A percentile compares a stretch with the other conserved stretches of the same genome.
phyloP scores from a whole-genome alignment of 305 asterid species.

The Fraxinus baroniana region DNA sequence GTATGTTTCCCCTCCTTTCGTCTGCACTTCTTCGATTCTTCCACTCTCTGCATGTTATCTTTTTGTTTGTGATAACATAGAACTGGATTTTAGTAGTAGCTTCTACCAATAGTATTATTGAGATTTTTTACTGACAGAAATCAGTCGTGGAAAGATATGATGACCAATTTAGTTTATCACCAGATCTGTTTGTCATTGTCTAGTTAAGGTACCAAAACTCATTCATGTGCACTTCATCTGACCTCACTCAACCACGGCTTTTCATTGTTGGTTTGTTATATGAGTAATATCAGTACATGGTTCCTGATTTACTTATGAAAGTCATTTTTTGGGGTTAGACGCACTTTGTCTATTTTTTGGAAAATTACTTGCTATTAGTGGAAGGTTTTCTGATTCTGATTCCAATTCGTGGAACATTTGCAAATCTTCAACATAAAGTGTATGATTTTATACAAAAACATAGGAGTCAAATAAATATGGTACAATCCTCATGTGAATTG shows the following conservation, averaged over 20 bases:
- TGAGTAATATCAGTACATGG: neutral
- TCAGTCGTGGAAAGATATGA: neutral
- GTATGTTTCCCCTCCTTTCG: neutral
- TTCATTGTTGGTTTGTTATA: neutral
- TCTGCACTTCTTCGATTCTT: neutral
- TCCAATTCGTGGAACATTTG: neutral
- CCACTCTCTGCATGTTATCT: neutral
- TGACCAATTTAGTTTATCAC: neutral
- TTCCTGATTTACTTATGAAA: neutral
- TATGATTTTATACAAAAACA: neutral
- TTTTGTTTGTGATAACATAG: neutral
- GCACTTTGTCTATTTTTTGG: neutral
- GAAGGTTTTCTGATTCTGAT: slow-evolving; percentile 7
- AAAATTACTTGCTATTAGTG: neutral
- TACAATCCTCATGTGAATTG: neutral
- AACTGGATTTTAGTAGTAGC: neutral
- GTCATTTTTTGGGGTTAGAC: neutral
- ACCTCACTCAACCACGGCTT: neutral
- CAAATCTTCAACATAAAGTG: neutral
- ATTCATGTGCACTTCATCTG: neutral
- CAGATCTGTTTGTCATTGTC: neutral
- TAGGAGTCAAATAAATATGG: neutral
- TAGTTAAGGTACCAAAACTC: neutral
- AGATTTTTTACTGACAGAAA: neutral
- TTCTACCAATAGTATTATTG: neutral